These are phyloP conservation scores for Candida sp. DNA, from an alignment of 1,139 yeast genomes.

Conservation along the genomic window DNA sequence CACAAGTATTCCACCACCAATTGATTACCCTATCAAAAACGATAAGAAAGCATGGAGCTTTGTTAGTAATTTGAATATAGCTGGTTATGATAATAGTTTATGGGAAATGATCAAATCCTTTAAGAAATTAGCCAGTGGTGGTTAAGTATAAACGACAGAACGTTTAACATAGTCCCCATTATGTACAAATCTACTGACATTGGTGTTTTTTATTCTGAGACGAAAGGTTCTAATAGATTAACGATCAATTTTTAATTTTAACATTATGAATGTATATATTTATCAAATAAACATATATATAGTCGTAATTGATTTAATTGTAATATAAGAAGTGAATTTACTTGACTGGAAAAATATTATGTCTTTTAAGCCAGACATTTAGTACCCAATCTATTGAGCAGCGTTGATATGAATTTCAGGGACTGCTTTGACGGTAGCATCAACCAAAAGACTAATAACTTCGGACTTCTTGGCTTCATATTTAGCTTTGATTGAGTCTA, in stretches of 20 bases:
- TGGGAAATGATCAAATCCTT: conserved; percentile 58
- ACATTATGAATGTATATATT: background rate
- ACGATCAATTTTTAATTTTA: no score
- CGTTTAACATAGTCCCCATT: background rate
- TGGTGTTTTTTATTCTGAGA: no score
- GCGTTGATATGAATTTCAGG: conserved; percentile 87
- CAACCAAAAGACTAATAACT: conserved; percentile 75
- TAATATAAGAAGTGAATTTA: background rate
- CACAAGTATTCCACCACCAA: conserved; percentile 78
- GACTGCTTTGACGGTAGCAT: conserved; percentile 74
- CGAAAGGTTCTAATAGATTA: no score
- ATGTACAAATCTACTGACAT: no score
- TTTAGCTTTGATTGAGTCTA: conserved; percentile 58
- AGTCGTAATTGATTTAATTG: background rate
- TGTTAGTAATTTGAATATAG: conserved; percentile 75
- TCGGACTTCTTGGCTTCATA: conserved; percentile 60
- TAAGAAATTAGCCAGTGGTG: conserved; percentile 38
- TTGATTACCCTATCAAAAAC: conserved; percentile 87
- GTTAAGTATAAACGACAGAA: conserved; percentile 8
- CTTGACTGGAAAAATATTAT: background rate
- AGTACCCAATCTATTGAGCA: conserved; percentile 4
- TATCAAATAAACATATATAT: background rate
- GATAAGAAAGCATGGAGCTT: conserved; percentile 85
- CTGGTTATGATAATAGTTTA: conserved; percentile 76
- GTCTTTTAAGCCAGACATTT: background rate